These are phyloP conservation scores for Termitomyces sp. DNA, from an alignment of 768 basidiomycete genomes.

Conservation along the genomic window DNA sequence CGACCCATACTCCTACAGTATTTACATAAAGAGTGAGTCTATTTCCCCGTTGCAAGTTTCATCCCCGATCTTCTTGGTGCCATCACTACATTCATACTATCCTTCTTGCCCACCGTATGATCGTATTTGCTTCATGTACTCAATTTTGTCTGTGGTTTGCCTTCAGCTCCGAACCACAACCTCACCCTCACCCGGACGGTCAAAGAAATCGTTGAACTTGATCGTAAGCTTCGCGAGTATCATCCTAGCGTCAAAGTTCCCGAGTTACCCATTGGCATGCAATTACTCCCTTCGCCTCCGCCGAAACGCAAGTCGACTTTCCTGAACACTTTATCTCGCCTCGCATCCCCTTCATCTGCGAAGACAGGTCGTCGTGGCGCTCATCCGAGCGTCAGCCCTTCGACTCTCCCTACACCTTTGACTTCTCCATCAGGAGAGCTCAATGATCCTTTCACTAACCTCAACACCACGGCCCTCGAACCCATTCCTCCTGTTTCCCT, in stretches of 20 bases:
- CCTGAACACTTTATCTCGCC: conserved; percentile 78
- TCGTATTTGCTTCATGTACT: conserved; percentile 11
- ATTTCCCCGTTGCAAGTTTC: conserved; percentile 13
- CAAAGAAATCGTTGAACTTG: conserved; percentile 75
- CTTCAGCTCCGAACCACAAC: conserved; percentile 80
- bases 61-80: conserved; percentile 7
- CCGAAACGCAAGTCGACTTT: conserved; percentile 80
- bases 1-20: conserved; percentile 65
- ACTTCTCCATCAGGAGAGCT: conserved; percentile 50
- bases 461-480: conserved; percentile 25
- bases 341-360: conserved; percentile 64
- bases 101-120: neutral
- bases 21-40: conserved; percentile 87
- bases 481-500: conserved; percentile 21
- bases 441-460: conserved; percentile 54
- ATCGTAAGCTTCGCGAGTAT: conserved; percentile 68
- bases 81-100: conserved; percentile 1
- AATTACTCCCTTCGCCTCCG: conserved; percentile 42
- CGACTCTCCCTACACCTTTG: conserved; percentile 37
- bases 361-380: conserved; percentile 39
- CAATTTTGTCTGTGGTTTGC: conserved; percentile 19
- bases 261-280: conserved; percentile 52
- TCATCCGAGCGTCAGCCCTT: conserved; percentile 28
- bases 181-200: conserved; percentile 78
- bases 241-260: conserved; percentile 55